phyloP scores from a whole-genome alignment of 2,329 filamentous ascomycete species.

The Monosporascus ibericus region DNA sequence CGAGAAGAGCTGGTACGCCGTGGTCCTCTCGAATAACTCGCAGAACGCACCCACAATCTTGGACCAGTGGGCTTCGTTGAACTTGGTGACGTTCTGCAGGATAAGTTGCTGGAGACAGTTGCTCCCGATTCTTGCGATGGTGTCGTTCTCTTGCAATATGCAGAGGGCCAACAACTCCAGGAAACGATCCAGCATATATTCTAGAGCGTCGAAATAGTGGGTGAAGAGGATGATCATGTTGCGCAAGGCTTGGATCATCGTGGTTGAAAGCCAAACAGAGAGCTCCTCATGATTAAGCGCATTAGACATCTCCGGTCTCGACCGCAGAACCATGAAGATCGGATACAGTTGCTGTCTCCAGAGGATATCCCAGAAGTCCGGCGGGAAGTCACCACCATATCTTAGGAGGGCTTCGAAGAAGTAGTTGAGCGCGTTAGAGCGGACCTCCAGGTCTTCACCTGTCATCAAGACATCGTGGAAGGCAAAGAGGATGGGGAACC shows the following conservation, averaged over 20 bases:
- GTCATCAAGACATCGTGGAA: conserved; percentile 99
- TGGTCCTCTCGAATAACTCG: conserved; percentile 89
- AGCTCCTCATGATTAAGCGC: conserved; percentile 93
- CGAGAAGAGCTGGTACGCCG: conserved; percentile 90
- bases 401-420: conserved; percentile 90
- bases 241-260: conserved; percentile 95
- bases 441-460: conserved; percentile 93
- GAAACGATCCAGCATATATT: conserved; percentile 98
- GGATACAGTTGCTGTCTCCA: conserved; percentile 96
- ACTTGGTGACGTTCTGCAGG: conserved; percentile 91
- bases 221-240: conserved; percentile 99
- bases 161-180: conserved; percentile 89
- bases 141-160: conserved; percentile 99
- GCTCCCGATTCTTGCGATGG: conserved; percentile 93
- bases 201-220: conserved; percentile 91
- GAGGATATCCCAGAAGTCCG: conserved; percentile 96
- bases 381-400: conserved; percentile 85
- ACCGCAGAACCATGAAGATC: conserved; percentile 97
- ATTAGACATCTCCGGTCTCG: conserved; percentile 93
- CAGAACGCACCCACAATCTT: conserved; percentile 96
- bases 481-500: conserved; percentile 96
- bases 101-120: conserved; percentile 97
- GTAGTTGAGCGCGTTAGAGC: conserved; percentile 85
- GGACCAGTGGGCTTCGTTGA: conserved; percentile 79
- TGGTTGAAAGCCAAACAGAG: conserved; percentile 97